Evolutionary conservation across 192 early-diverging fungal species (phyloP).

Genomic region (Backusella circina): DNA sequence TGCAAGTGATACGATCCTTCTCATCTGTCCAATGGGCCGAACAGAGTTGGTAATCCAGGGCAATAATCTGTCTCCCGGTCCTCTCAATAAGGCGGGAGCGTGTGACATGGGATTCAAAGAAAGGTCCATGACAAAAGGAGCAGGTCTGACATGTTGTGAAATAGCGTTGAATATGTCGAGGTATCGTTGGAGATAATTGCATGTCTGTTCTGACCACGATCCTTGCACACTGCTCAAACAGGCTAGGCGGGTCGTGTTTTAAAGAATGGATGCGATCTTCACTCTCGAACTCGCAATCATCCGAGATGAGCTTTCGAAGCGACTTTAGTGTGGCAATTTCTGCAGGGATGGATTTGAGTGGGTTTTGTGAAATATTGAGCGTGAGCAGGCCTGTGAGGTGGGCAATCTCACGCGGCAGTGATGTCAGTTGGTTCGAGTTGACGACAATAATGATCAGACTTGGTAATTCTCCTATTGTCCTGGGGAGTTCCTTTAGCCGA

Average conservation of each 20-base stretch:
- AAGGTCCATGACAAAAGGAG: slow-evolving; percentile 77
- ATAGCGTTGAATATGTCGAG: slow-evolving; percentile 64
- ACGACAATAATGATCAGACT: slow-evolving; percentile 63
- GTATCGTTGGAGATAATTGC: slow-evolving; percentile 45
- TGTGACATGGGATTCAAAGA: slow-evolving; percentile 58
- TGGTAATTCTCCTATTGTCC: slow-evolving; percentile 53
- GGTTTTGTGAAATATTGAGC: slow-evolving; percentile 68
- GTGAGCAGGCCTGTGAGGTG: slow-evolving; percentile 54
- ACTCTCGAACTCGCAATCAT: slow-evolving; percentile 49
- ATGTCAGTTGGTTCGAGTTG: slow-evolving; percentile 57
- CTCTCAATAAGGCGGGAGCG: slow-evolving; percentile 65
- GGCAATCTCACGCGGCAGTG: slow-evolving; percentile 65
- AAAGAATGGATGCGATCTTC: slow-evolving; percentile 31
- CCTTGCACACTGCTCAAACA: slow-evolving; percentile 76
- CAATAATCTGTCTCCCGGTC: slow-evolving; percentile 39
- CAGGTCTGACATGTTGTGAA: slow-evolving; percentile 58
- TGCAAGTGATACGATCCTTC: slow-evolving; percentile 53
- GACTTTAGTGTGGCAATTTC: slow-evolving; percentile 68
- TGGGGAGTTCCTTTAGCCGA: slow-evolving; percentile 55
- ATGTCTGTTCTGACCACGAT: slow-evolving; percentile 61
- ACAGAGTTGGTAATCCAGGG: slow-evolving; percentile 72
- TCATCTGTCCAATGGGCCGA: slow-evolving; percentile 73
- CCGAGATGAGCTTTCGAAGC: slow-evolving; percentile 55
- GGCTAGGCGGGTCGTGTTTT: slow-evolving; percentile 49
- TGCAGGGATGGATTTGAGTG: slow-evolving; percentile 61